These are phyloP conservation scores for Diaporthe ampelina DNA, from an alignment of 2,329 filamentous ascomycete genomes.

Conservation along the genomic window DNA sequence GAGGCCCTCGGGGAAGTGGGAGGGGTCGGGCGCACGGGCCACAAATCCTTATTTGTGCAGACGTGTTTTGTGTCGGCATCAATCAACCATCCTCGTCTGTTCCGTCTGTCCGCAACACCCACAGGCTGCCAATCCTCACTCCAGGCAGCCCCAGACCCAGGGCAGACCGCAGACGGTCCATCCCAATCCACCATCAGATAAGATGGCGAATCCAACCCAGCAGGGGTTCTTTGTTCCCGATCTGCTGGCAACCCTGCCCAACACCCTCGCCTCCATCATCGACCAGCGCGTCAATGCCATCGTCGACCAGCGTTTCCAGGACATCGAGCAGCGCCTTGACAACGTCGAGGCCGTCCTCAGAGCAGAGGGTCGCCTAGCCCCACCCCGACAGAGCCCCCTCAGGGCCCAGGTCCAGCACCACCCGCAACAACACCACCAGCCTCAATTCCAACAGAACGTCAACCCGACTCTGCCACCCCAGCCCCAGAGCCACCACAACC, in stretches of 20 bases:
- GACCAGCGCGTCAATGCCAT: conserved; percentile 40
- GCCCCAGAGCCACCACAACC: conserved; percentile 31
- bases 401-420: conserved; percentile 38
- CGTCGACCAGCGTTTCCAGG: conserved; percentile 39
- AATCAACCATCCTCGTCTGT: conserved; percentile 37
- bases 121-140: conserved; percentile 38
- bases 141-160: conserved; percentile 40
- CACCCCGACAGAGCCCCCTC: conserved; percentile 39
- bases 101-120: conserved; percentile 32
- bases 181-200: conserved; percentile 18
- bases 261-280: conserved; percentile 41
- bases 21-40: conserved; percentile 28
- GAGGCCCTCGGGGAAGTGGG: neutral
- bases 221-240: conserved; percentile 41
- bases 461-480: conserved; percentile 30
- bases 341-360: conserved; percentile 38
- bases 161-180: conserved; percentile 18
- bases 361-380: conserved; percentile 39
- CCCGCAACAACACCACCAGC: conserved; percentile 37
- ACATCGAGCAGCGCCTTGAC: conserved; percentile 40
- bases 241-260: conserved; percentile 38
- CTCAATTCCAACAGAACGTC: conserved; percentile 33
- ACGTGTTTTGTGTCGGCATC: conserved; percentile 36
- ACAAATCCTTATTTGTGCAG: conserved; percentile 37
- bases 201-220: conserved; percentile 40